These are phyloP conservation scores for Fusarium citri DNA, from an alignment of 2,329 filamentous ascomycete species.

Conservation along the genomic window DNA sequence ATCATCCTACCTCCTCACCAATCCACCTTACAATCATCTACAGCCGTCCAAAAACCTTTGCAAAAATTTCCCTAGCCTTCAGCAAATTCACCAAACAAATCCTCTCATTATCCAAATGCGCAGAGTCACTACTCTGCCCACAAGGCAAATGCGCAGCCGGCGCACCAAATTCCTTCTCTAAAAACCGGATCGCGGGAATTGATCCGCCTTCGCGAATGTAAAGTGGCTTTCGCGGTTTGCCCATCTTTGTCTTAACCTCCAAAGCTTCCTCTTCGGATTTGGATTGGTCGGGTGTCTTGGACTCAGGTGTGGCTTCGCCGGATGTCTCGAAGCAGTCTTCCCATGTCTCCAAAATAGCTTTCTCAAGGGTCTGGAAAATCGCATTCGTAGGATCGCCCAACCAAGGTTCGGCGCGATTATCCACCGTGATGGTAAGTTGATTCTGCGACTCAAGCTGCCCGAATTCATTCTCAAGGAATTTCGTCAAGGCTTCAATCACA, in stretches of 20 bases:
- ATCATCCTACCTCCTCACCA: too few species aligned
- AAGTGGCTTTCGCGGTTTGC: conserved; percentile 72
- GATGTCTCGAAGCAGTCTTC: conserved; percentile 62
- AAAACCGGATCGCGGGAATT: conserved; percentile 91
- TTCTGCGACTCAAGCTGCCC: conserved; percentile 82
- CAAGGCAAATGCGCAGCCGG: conserved; percentile 94
- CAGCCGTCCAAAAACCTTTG: conserved; percentile 81
- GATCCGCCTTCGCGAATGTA: conserved; percentile 97
- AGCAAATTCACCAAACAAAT: conserved; percentile 86
- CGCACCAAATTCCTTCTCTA: conserved; percentile 93
- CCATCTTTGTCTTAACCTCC: conserved; percentile 28
- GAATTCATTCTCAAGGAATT: conserved; percentile 79
- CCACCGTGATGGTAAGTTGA: conserved; percentile 81
- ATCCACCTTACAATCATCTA: too few species aligned
- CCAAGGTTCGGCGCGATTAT: conserved; percentile 96
- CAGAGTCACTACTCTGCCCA: conserved; percentile 92
- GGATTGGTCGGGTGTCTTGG: neutral
- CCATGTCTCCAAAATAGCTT: conserved; percentile 89
- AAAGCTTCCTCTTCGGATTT: conserved; percentile 16
- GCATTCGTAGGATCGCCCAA: conserved; percentile 90
- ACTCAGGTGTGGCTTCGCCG: conserved; percentile 24
- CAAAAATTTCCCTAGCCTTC: conserved; percentile 93
- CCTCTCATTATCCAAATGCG: conserved; percentile 96
- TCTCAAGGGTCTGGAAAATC: conserved; percentile 89
- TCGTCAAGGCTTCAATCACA: conserved; percentile 75